phyloP scores from a whole-genome alignment of 179 eudicot genomes.

The Camellia oleifera region DNA sequence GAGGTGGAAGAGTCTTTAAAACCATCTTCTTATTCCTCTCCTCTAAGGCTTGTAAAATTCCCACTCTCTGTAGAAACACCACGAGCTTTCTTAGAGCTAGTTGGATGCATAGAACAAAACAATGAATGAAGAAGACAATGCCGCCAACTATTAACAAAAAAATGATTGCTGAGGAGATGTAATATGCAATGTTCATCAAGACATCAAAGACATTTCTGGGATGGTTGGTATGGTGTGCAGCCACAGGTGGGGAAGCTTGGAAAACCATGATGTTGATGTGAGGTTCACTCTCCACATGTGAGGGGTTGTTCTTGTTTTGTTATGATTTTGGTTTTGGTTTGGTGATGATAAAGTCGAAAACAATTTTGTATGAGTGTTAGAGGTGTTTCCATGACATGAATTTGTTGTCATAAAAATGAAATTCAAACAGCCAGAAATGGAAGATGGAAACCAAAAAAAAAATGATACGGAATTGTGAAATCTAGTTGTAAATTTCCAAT shows the following conservation, averaged over 20 bases:
- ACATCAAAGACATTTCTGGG: neutral
- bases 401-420: neutral
- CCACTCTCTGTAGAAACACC: neutral
- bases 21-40: neutral
- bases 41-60: neutral
- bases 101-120: neutral
- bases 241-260: neutral
- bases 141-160: neutral
- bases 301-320: neutral
- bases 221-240: neutral
- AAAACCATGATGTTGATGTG: neutral
- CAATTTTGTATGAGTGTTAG: no score
- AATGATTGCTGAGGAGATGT: neutral
- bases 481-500: neutral
- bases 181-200: neutral
- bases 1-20: slow-evolving; percentile 8
- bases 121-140: neutral
- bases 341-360: neutral
- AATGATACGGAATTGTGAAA: neutral
- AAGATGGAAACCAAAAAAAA: neutral
- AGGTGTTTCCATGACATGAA: no score
- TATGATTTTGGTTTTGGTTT: neutral
- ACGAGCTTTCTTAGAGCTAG: neutral
- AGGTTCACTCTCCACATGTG: neutral
- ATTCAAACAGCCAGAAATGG: neutral